phyloP scores from a whole-genome alignment of 192 early-diverging fungal genomes.

The Entomortierella chlamydospora region DNA sequence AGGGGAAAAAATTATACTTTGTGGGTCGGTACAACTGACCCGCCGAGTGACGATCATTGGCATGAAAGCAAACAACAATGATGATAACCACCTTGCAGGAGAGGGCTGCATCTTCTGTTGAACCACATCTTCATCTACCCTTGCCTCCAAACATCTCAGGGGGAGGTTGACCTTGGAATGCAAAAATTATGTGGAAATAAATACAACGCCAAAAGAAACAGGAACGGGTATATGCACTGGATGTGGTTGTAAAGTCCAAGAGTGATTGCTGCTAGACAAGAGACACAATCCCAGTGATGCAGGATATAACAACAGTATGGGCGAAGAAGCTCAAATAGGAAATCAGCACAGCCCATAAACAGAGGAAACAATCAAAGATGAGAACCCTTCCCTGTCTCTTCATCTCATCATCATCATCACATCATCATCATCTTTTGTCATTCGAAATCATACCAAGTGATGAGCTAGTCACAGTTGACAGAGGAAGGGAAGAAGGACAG shows the following conservation, averaged over 20 bases:
- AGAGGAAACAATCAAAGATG: no score
- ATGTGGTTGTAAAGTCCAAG: neutral
- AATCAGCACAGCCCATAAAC: no score
- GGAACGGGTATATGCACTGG: neutral
- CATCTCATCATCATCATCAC: conserved; percentile 9
- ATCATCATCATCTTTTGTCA: conserved; percentile 3
- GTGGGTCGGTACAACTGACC: neutral
- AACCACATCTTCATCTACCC: conserved; percentile 6
- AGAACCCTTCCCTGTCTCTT: conserved; percentile 29
- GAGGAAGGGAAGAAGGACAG: neutral
- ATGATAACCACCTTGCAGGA: neutral
- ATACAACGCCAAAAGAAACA: no score
- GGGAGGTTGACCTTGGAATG: conserved; percentile 23
- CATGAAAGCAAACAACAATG: neutral
- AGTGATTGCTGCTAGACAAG: neutral
- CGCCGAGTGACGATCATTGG: neutral
- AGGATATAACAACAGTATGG: neutral
- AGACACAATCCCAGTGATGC: neutral
- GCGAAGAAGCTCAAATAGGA: neutral
- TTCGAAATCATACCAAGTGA: neutral
- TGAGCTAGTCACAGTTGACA: no score
- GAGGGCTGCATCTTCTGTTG: neutral
- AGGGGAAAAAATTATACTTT: neutral
- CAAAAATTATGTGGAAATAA: conserved; percentile 1
- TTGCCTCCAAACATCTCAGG: neutral